Percentiles rank a stretch among this genome's conserved stretches.
phyloP scores from a whole-genome alignment of 129 eudicot genomes.

The Heracleum sosnowskyi region DNA sequence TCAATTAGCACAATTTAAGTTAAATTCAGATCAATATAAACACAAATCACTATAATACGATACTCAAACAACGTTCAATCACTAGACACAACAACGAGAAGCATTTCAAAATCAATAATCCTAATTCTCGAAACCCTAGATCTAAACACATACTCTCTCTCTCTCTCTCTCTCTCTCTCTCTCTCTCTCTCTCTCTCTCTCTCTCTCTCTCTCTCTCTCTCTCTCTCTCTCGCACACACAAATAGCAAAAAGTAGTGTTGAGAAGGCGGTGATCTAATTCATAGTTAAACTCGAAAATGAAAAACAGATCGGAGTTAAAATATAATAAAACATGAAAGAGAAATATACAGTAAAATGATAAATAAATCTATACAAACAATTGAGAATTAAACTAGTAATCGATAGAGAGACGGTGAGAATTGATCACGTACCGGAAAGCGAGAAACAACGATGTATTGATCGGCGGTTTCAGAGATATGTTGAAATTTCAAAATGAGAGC shows the following conservation, averaged over 20 bases:
- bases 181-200: neutral
- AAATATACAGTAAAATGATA: neutral
- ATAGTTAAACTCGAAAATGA: neutral
- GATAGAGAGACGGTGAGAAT: neutral
- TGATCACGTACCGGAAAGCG: neutral
- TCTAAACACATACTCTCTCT: neutral
- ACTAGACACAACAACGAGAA: neutral
- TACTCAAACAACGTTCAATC: constrained; percentile 5
- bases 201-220: neutral
- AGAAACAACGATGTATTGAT: neutral
- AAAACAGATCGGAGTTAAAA: neutral
- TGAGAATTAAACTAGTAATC: neutral
- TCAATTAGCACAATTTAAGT: constrained; percentile 15
- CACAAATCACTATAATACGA: constrained; percentile 13
- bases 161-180: neutral
- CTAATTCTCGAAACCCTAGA: neutral
- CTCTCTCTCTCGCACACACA: neutral
- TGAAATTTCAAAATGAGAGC: neutral
- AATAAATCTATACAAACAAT: neutral
- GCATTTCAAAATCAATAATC: neutral
- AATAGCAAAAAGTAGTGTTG: neutral
- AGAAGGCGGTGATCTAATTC: neutral
- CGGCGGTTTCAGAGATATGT: neutral
- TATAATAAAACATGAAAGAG: neutral
- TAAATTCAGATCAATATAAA: constrained; percentile 2